phyloP scores from a whole-genome alignment of 306 rosid genomes.

The Canavalia ensiformis region DNA sequence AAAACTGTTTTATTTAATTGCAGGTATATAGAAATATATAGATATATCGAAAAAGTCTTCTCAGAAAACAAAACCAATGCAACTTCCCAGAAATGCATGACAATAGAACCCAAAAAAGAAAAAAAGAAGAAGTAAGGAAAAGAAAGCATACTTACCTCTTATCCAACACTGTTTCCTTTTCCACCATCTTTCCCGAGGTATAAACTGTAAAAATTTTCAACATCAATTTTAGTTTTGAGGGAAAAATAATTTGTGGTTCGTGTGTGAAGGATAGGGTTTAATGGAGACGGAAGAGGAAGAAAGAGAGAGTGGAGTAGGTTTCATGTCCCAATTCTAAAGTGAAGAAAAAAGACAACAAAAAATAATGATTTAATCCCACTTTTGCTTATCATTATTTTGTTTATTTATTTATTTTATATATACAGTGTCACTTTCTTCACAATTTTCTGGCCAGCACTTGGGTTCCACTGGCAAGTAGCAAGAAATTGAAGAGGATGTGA shows the following conservation, averaged over 20 bases:
- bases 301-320: neutral
- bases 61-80: neutral
- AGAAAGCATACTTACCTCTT: conserved; percentile 25
- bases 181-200: neutral
- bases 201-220: neutral
- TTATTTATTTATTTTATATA: too few relatives aligned
- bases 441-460: too few relatives aligned
- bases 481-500: too few relatives aligned
- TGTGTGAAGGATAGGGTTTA: conserved; percentile 15
- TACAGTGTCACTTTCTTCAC: too few relatives aligned
- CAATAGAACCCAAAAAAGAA: too few relatives aligned
- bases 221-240: neutral
- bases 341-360: neutral
- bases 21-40: too few relatives aligned
- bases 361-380: neutral
- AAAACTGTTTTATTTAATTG: too few relatives aligned
- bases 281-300: conserved; percentile 21
- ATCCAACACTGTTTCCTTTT: too few relatives aligned
- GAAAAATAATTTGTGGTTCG: neutral
- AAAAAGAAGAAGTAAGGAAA: too few relatives aligned
- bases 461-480: too few relatives aligned
- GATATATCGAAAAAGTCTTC: neutral
- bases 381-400: too few relatives aligned
- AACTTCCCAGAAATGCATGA: neutral
- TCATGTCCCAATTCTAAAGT: neutral